Conservation (phyloP, 2,329 filamentous ascomycete species). For the Bipolaris cookei region DNA sequence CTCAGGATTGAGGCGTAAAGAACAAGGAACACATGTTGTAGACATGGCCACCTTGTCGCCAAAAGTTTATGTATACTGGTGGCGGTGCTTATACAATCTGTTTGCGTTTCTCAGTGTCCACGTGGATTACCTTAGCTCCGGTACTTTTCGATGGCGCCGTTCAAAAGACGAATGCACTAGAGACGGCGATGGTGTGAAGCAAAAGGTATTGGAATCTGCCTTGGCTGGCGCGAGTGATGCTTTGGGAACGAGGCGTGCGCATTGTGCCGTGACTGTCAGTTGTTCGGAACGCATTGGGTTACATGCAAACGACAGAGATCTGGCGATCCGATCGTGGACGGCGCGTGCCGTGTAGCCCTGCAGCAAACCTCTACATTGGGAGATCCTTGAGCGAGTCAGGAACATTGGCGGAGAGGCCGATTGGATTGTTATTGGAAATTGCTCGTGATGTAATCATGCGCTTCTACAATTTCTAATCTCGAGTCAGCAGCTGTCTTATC, state of each 20-base stretch:
- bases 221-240: background rate
- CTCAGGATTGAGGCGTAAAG: background rate
- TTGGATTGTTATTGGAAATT: conserved; percentile 1
- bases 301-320: background rate
- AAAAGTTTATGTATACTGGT: background rate
- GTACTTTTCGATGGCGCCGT: conserved; percentile 3
- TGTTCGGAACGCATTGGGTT: background rate
- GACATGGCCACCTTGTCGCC: background rate
- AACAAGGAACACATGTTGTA: background rate
- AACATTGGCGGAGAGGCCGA: background rate
- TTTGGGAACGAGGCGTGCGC: background rate
- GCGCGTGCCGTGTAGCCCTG: conserved; percentile 12
- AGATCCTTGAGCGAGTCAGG: background rate
- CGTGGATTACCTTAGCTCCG: background rate
- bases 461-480: conserved; percentile 1
- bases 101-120: background rate
- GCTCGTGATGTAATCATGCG: conserved; percentile 13
- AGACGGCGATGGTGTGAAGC: background rate
- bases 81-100: background rate
- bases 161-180: background rate
- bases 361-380: conserved; percentile 5
- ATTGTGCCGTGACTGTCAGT: background rate
- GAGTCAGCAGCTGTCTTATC: background rate
- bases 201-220: background rate
- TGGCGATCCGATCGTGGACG: conserved; percentile 8